Conservation (phyloP, 805 yeast species). For the Clavispora carvajalis region DNA sequence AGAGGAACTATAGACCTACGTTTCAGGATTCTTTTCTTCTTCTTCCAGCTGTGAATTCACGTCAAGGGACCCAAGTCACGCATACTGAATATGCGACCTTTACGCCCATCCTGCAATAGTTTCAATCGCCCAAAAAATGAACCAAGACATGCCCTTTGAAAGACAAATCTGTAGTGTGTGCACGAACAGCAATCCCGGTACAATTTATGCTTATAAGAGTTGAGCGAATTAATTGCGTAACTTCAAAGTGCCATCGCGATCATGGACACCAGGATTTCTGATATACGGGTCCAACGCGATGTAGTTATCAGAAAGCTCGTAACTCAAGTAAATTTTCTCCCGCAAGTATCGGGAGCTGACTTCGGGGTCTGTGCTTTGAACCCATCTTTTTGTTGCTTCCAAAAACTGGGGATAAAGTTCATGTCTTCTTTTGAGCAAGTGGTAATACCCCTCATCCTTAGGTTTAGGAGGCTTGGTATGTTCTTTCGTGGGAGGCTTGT, state of each 20-base stretch:
- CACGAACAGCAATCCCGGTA: no score
- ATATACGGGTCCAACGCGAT: constrained; percentile 71
- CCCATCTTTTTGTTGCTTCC: constrained; percentile 71
- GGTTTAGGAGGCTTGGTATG: constrained; percentile 30
- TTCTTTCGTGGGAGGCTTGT: constrained; percentile 56
- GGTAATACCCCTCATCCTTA: constrained; percentile 38
- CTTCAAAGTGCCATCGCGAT: constrained; percentile 58
- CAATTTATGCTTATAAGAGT: no score
- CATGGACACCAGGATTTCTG: constrained; percentile 74
- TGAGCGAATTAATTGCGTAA: constrained; percentile 14
- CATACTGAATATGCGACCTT: no score
- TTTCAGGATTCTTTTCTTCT: no score
- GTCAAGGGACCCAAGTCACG: no score
- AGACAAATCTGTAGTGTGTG: no score
- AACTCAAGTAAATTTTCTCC: constrained; percentile 51
- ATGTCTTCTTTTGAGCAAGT: constrained; percentile 48
- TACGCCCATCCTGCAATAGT: no score
- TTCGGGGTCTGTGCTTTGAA: constrained; percentile 52
- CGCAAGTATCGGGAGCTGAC: constrained; percentile 45
- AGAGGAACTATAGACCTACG: no score
- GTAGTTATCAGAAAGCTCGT: constrained; percentile 57
- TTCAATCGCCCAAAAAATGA: no score
- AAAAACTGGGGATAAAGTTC: constrained; percentile 50
- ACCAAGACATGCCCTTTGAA: no score
- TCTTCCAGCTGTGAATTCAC: no score